These are phyloP conservation scores for Trypanosoma brucei DNA, from an alignment of 208 protist species.

Conservation along the genomic window DNA sequence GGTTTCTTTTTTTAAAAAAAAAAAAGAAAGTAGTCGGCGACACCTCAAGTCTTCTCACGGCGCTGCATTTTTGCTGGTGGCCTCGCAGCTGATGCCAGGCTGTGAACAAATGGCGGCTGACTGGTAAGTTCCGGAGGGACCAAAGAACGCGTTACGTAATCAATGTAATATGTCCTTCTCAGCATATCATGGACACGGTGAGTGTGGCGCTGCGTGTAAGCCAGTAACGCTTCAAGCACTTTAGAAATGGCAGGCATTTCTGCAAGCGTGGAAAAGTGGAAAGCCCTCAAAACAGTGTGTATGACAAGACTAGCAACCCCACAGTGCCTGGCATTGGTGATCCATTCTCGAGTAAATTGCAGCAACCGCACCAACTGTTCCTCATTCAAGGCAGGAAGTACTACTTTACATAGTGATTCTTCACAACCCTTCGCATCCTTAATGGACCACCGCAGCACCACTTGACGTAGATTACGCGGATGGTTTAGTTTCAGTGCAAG, in stretches of 20 bases:
- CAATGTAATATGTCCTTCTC: conserved; percentile 86
- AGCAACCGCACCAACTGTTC: conserved; percentile 72
- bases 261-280: conserved; percentile 61
- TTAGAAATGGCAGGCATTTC: conserved; percentile 44
- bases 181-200: conserved; percentile 79
- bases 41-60: background rate
- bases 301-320: conserved; percentile 74
- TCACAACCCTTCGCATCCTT: conserved; percentile 61
- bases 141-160: conserved; percentile 72
- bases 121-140: conserved; percentile 56
- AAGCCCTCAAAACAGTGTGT: conserved; percentile 49
- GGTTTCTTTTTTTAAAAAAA: conserved; percentile 4
- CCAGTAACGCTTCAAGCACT: conserved; percentile 80
- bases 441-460: conserved; percentile 66
- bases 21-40: conserved; percentile 18
- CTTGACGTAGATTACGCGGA: conserved; percentile 82
- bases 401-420: conserved; percentile 36
- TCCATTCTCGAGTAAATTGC: conserved; percentile 89
- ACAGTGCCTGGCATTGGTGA: conserved; percentile 84
- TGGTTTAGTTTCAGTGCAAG: conserved; percentile 84
- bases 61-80: conserved; percentile 10
- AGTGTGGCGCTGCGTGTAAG: conserved; percentile 82
- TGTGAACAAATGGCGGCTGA: conserved; percentile 48
- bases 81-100: background rate
- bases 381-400: conserved; percentile 53